These are phyloP conservation scores for Wickerhamomyces mucosus DNA, from an alignment of 805 yeast species.

Conservation along the genomic window DNA sequence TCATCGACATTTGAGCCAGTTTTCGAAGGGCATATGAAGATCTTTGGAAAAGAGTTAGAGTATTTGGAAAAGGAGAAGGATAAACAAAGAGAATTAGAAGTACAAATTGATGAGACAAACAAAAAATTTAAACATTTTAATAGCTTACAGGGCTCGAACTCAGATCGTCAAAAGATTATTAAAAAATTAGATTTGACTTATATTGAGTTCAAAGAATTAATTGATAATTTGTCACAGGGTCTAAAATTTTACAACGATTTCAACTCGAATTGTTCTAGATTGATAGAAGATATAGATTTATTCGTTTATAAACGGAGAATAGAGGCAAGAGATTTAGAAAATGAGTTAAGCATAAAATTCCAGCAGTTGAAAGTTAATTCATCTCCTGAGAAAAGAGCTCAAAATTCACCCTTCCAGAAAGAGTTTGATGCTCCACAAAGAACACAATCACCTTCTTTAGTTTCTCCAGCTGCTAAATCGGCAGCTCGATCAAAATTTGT, in stretches of 20 bases:
- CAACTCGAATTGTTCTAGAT: constrained; percentile 32
- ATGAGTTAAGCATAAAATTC: constrained; percentile 14
- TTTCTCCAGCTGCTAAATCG: constrained; percentile 16
- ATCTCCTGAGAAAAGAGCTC: too few relatives aligned
- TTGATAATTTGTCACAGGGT: constrained; percentile 58
- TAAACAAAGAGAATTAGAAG: constrained; percentile 30
- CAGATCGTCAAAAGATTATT: constrained; percentile 36
- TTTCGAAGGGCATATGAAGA: constrained; percentile 32
- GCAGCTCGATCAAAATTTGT: constrained; percentile 18
- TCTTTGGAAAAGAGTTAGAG: constrained; percentile 40
- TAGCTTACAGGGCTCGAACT: constrained; percentile 7
- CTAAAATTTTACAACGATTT: constrained; percentile 60
- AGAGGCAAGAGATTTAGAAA: constrained; percentile 44
- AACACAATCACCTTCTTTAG: constrained; percentile 11
- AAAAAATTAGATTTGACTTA: constrained; percentile 32
- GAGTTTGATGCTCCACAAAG: too few relatives aligned
- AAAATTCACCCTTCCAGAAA: too few relatives aligned
- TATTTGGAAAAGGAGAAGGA: constrained; percentile 33
- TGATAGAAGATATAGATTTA: constrained; percentile 39
- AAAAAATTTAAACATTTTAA: constrained; percentile 17
- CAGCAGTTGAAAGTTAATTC: constrained; percentile 20
- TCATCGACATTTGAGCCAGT: constrained; percentile 29
- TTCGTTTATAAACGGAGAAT: constrained; percentile 42
- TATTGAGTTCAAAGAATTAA: constrained; percentile 34
- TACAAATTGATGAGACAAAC: constrained; percentile 27